Percentiles rank a stretch among this genome's conserved stretches.
Conservation (phyloP, 2,329 filamentous ascomycete genomes). For the Sordariomycetes sp. region DNA sequence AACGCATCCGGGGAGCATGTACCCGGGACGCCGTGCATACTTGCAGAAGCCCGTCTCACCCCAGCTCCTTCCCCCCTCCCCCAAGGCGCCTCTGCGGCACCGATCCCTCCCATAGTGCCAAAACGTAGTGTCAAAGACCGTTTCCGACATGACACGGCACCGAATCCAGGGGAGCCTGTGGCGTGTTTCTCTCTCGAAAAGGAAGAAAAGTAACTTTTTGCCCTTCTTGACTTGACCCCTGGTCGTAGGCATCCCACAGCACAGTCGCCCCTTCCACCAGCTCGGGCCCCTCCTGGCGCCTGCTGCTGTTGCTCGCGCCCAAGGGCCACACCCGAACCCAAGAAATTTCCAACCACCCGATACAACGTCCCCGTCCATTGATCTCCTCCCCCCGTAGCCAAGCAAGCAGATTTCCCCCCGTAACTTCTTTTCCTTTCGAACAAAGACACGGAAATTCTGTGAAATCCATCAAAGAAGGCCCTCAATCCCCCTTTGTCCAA, state of each 20-base stretch:
- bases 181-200: neutral
- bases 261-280: neutral
- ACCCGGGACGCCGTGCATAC: neutral
- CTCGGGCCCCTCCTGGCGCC: neutral
- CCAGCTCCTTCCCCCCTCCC: conserved; percentile 1
- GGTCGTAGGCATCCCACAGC: conserved; percentile 2
- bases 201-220: neutral
- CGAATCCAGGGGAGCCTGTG: conserved; percentile 1
- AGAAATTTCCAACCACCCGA: conserved; percentile 5
- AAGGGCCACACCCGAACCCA: neutral
- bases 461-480: no score
- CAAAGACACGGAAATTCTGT: no score
- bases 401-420: neutral
- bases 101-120: conserved; percentile 2
- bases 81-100: conserved; percentile 1
- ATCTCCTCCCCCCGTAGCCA: neutral
- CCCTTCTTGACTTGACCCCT: conserved; percentile 3
- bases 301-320: neutral
- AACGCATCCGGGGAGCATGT: neutral
- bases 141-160: conserved; percentile 3
- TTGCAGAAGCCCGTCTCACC: neutral
- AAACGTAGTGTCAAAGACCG: neutral
- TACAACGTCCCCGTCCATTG: neutral
- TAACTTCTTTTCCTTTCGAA: neutral
- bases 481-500: no score